Base-by-base conservation (phyloP, 768 basidiomycete genomes). In the Cubamyces sp. region DNA sequence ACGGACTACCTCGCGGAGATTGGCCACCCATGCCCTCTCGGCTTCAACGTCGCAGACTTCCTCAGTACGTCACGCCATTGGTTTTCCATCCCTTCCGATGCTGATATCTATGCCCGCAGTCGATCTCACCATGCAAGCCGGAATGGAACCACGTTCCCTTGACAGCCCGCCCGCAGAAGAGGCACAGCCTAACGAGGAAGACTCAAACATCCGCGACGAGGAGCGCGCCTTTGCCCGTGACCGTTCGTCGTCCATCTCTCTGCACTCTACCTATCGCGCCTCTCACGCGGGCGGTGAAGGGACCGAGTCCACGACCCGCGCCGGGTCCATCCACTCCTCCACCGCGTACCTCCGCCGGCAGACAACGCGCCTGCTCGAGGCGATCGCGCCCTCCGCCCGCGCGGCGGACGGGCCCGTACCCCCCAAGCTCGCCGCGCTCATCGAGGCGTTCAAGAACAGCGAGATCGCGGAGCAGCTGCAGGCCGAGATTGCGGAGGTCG, bases 41-140 rank as follows among this genome's bases (percentile, higher is more conserved):
- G 96, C 0, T 98, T 95, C 74, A 99, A 99, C 71, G 92, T 98
- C 65, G 97, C 96, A 0, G 97, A 99, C 76, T 98, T 87, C 75
- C 78, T 98, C 59, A 98, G 95, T 96, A 71, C 43, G 8, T 60
- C 53, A 59, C 25, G 52, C 26, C 30, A 37, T 28, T 19, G 23
- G 26, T 23, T 1, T 15, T 5, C 28, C 3, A 5, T 58, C 16
- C 25, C 21, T 18, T 14, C 14, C 48, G 55, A n/a, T 26, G 7
- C 50, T 71, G 43, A 65, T 23, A 12, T 16, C 26, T 34, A 3
- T 23, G 42, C 6, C 45, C 50, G 1, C 53, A 80, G 76, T 75
- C 68, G 81, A 77, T 69, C 71, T 77, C 65, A 84, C 76, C n/a
- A 79, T 75, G 74, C 78, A 76, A 66, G 79, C 70, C 53, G 70